phyloP scores from a whole-genome alignment of 139 green algal species.

The Volvox africanus region DNA sequence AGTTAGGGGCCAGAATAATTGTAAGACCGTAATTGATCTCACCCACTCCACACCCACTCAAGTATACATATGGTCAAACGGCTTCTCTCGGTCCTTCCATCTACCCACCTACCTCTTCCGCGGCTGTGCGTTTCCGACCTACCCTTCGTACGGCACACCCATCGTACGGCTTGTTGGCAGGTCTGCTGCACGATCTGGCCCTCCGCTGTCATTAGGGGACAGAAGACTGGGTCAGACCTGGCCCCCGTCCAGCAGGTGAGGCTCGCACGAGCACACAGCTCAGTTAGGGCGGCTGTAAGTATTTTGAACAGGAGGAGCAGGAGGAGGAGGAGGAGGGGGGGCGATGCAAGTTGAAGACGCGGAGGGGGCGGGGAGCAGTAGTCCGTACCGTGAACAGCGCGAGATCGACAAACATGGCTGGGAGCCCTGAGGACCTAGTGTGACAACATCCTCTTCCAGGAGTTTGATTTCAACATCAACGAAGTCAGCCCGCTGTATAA shows the following conservation, averaged over 20 bases:
- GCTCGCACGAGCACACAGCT: not conserved
- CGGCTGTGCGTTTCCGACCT: not conserved
- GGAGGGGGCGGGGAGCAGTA: too few species aligned
- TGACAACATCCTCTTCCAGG: too few species aligned
- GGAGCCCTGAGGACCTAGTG: too few species aligned
- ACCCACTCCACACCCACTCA: not conserved
- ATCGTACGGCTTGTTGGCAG: not conserved
- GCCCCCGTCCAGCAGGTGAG: constrained; percentile 20
- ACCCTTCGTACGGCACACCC: constrained; percentile 1
- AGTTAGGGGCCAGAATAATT: not conserved
- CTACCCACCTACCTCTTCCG: not conserved
- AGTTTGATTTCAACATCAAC: too few species aligned
- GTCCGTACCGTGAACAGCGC: too few species aligned
- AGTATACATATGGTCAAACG: not conserved
- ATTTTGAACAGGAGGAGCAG: not conserved
- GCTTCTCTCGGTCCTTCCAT: not conserved
- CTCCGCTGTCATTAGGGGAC: not conserved
- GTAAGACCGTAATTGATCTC: not conserved
- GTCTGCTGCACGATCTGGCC: not conserved
- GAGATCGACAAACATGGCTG: too few species aligned
- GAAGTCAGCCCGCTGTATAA: too few species aligned
- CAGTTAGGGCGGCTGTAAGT: not conserved
- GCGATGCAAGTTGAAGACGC: too few species aligned
- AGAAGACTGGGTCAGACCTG: not conserved
- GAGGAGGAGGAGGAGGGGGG: too few species aligned